Percentiles rank a stretch among this genome's conserved stretches.
phyloP scores from a whole-genome alignment of 163 green algal genomes.

The Chlorella variabilis region DNA sequence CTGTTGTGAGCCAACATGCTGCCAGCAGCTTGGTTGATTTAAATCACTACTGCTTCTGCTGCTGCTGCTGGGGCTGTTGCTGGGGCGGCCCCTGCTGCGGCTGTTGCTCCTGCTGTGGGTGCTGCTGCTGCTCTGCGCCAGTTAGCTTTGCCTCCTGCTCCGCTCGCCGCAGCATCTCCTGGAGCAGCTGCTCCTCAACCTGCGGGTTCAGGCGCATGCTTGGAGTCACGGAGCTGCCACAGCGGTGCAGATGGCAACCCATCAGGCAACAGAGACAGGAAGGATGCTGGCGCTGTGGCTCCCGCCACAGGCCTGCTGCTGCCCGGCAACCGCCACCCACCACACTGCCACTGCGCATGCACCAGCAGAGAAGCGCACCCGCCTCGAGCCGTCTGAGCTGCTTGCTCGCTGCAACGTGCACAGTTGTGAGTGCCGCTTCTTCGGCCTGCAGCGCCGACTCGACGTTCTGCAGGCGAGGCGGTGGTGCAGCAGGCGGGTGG shows the following conservation, averaged over 20 bases:
- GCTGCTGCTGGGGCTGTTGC: not conserved
- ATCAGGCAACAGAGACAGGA: not conserved
- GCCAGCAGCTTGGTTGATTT: too few relatives aligned
- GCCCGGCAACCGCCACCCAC: too few relatives aligned
- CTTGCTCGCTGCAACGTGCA: conserved; percentile 25
- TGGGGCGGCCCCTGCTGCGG: not conserved
- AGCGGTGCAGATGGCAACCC: not conserved
- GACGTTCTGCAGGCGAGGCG: conserved; percentile 44
- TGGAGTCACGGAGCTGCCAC: not conserved
- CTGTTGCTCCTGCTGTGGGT: not conserved
- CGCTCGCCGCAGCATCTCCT: conserved; percentile 28
- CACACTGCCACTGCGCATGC: too few relatives aligned
- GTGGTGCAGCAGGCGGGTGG: too few relatives aligned
- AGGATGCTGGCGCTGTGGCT: not conserved
- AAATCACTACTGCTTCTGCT: not conserved
- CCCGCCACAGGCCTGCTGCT: too few relatives aligned
- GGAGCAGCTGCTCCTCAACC: conserved; percentile 42
- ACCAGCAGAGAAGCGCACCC: not conserved
- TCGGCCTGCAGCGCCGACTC: conserved; percentile 34
- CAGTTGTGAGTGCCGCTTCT: conserved; percentile 20
- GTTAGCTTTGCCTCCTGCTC: not conserved
- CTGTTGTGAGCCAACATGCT: too few relatives aligned
- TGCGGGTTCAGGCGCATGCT: not conserved
- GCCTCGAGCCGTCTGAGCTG: conserved; percentile 33
- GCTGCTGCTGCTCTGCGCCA: not conserved